phyloP scores from a whole-genome alignment of 805 yeast species.

The Diddensiella caesifluorescens region DNA sequence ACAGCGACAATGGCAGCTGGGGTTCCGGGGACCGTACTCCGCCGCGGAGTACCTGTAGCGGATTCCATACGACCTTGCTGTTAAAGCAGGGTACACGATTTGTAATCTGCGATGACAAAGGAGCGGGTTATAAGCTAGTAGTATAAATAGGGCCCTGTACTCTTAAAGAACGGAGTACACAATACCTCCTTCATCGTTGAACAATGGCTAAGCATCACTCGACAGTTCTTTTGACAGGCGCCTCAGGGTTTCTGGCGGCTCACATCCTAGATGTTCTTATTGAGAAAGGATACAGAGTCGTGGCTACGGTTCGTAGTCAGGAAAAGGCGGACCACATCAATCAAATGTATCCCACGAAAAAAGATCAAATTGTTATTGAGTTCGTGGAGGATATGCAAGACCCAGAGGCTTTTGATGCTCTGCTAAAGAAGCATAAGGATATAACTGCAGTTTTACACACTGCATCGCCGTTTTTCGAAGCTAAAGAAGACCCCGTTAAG shows the following conservation, averaged over 20 bases:
- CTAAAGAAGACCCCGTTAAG: conserved; percentile 35
- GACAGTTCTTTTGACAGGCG: conserved; percentile 41
- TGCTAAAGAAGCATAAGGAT: conserved; percentile 29
- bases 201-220: too few relatives aligned
- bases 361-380: conserved; percentile 19
- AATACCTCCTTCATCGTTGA: too few relatives aligned
- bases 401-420: conserved; percentile 42
- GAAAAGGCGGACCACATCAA: conserved; percentile 57
- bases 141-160: too few relatives aligned
- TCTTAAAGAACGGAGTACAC: too few relatives aligned
- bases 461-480: conserved; percentile 36
- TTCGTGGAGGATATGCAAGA: conserved; percentile 35
- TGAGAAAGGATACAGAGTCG: conserved; percentile 37
- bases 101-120: too few relatives aligned
- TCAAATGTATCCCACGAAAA: conserved; percentile 34
- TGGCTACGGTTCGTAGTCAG: conserved; percentile 50
- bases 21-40: too few relatives aligned
- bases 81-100: too few relatives aligned
- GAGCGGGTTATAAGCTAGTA: too few relatives aligned
- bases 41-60: too few relatives aligned
- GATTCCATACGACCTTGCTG: too few relatives aligned
- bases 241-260: conserved; percentile 44
- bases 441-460: conserved; percentile 37
- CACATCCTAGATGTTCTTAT: conserved; percentile 37
- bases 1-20: too few relatives aligned